Evolutionary conservation across 176 grass and related monocot genomes (phyloP).

Genomic region (Tillandsia fasciculata): DNA sequence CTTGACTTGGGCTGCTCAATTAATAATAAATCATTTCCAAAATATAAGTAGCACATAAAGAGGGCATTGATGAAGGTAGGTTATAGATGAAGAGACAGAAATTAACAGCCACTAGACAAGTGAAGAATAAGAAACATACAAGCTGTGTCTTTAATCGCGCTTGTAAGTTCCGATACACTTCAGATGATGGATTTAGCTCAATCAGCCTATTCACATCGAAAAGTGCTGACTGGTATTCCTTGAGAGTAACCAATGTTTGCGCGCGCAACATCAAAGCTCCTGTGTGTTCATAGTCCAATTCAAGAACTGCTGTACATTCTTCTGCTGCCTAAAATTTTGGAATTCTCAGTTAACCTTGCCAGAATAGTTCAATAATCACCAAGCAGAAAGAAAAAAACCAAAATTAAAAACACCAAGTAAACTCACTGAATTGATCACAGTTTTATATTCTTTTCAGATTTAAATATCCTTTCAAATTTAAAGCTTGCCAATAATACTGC

Average conservation of each 20-base stretch:
- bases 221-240: conserved; percentile 90
- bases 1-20: too few relatives aligned
- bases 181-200: conserved; percentile 78
- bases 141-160: conserved; percentile 82
- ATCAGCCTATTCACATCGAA: conserved; percentile 91
- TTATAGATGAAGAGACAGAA: conserved; percentile 5
- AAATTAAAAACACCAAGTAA: too few relatives aligned
- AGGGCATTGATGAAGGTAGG: background rate
- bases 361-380: background rate
- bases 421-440: too few relatives aligned
- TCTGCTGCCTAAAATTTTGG: conserved; percentile 53
- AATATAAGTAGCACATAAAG: background rate
- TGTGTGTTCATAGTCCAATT: conserved; percentile 70
- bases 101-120: background rate
- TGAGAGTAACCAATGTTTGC: conserved; percentile 85
- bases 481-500: too few relatives aligned
- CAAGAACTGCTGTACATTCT: conserved; percentile 97
- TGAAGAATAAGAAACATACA: conserved; percentile 31
- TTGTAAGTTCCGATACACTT: conserved; percentile 73
- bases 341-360: background rate
- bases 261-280: conserved; percentile 93
- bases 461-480: too few relatives aligned
- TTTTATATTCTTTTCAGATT: too few relatives aligned
- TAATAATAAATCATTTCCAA: too few relatives aligned
- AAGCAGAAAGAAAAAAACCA: background rate